Evolutionary conservation across 441 rosid genomes (phyloP).

Genomic region (Aleurites moluccanus): DNA sequence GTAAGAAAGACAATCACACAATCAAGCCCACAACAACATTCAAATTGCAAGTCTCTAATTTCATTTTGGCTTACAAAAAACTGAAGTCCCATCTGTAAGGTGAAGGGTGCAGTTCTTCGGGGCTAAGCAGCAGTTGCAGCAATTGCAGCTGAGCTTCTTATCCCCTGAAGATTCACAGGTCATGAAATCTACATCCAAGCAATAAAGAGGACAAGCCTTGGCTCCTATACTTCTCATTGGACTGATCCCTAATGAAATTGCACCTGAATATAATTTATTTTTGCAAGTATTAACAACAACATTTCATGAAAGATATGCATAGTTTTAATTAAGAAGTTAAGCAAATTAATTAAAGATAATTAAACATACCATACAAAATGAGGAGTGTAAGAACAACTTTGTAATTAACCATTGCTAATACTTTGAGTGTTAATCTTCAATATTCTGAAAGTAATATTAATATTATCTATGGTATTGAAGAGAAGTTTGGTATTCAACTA

Average conservation of each 20-base stretch:
- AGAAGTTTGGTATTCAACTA: not conserved
- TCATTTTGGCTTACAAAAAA: conserved; percentile 1
- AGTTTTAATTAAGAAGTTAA: too few species aligned
- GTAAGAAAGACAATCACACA: not conserved
- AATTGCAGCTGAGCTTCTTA: conserved; percentile 29
- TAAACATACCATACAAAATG: not conserved
- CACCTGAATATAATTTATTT: not conserved
- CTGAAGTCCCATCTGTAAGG: conserved; percentile 29
- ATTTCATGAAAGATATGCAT: not conserved
- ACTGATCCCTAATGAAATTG: not conserved
- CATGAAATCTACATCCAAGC: conserved; percentile 36
- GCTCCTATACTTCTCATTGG: not conserved
- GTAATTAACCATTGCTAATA: not conserved
- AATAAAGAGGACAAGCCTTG: conserved; percentile 31
- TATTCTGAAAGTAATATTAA: not conserved
- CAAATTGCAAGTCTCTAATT: not conserved
- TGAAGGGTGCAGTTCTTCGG: conserved; percentile 39
- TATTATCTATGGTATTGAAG: not conserved
- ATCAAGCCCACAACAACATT: not conserved
- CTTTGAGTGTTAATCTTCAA: not conserved
- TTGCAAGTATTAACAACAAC: too few species aligned
- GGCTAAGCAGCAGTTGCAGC: conserved; percentile 44
- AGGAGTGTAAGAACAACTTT: not conserved
- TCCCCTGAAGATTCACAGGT: conserved; percentile 32
- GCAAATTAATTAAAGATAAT: not conserved